phyloP scores from a whole-genome alignment of 2,329 filamentous ascomycete genomes.

The Neospermospora avenae region DNA sequence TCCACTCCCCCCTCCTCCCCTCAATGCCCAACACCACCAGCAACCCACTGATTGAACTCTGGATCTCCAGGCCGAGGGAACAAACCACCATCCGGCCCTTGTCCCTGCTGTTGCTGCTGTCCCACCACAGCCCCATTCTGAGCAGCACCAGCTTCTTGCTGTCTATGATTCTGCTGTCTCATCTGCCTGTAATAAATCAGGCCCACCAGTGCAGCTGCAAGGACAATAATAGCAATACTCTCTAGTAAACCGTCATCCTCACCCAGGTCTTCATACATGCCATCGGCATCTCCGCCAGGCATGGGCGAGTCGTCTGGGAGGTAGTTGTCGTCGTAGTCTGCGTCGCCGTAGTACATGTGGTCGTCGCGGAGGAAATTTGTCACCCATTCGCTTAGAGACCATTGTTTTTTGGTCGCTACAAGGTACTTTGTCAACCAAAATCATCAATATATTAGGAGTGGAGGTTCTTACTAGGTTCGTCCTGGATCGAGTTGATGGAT shows the following conservation, averaged over 20 bases:
- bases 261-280: constrained; percentile 58
- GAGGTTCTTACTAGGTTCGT: constrained; percentile 69
- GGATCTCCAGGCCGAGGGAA: constrained; percentile 67
- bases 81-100: constrained; percentile 47
- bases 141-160: constrained; percentile 39
- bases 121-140: constrained; percentile 33
- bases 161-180: constrained; percentile 55
- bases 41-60: constrained; percentile 61
- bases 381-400: constrained; percentile 83
- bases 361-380: constrained; percentile 75
- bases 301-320: constrained; percentile 51
- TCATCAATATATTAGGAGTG: not conserved
- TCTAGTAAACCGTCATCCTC: constrained; percentile 83
- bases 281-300: constrained; percentile 52
- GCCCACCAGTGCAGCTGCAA: constrained; percentile 71
- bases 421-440: constrained; percentile 31
- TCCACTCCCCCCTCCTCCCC: not conserved
- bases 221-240: constrained; percentile 75
- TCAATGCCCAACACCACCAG: constrained; percentile 62
- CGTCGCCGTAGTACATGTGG: constrained; percentile 56
- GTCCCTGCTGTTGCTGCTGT: constrained; percentile 25
- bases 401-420: constrained; percentile 65
- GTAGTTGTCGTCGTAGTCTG: constrained; percentile 42
- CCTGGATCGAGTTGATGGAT: constrained; percentile 86
- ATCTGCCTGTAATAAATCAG: constrained; percentile 80